Evolutionary conservation across 371 early-diverging fungal species (phyloP).

Genomic region (Rhizopus sp.): DNA sequence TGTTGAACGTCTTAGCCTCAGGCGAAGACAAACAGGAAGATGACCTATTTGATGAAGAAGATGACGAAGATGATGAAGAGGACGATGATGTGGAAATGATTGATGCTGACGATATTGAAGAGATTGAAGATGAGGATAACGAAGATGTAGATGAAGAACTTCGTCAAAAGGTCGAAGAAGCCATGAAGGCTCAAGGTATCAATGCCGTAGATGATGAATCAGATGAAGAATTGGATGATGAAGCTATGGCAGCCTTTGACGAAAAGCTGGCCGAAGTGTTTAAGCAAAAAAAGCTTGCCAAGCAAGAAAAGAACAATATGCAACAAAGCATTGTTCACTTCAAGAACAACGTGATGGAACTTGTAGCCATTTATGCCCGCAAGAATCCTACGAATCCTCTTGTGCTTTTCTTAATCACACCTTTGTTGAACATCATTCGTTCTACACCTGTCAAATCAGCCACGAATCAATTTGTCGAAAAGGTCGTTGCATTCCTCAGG

Average conservation of each 20-base stretch:
- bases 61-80: slow-evolving; percentile 57
- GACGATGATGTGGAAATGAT: slow-evolving; percentile 54
- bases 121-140: slow-evolving; percentile 24
- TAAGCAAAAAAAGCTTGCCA: slow-evolving; percentile 73
- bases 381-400: slow-evolving; percentile 73
- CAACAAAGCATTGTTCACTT: slow-evolving; percentile 82
- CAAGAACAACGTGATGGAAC: slow-evolving; percentile 85
- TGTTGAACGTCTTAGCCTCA: slow-evolving; percentile 66
- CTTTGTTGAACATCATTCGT: slow-evolving; percentile 64
- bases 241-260: slow-evolving; percentile 92
- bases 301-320: slow-evolving; percentile 60
- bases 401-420: slow-evolving; percentile 68
- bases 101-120: slow-evolving; percentile 27
- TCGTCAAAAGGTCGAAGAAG: slow-evolving; percentile 66
- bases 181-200: slow-evolving; percentile 58
- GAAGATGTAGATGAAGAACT: slow-evolving; percentile 69
- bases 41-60: slow-evolving; percentile 60
- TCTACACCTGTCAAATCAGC: slow-evolving; percentile 56
- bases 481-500: slow-evolving; percentile 63
- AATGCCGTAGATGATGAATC: slow-evolving; percentile 54
- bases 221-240: slow-evolving; percentile 80
- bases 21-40: slow-evolving; percentile 56
- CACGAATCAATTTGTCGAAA: slow-evolving; percentile 69
- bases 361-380: slow-evolving; percentile 76
- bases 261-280: slow-evolving; percentile 91